Conservation (phyloP, 345 rosid genomes). For the Euphorbia lathyris region DNA sequence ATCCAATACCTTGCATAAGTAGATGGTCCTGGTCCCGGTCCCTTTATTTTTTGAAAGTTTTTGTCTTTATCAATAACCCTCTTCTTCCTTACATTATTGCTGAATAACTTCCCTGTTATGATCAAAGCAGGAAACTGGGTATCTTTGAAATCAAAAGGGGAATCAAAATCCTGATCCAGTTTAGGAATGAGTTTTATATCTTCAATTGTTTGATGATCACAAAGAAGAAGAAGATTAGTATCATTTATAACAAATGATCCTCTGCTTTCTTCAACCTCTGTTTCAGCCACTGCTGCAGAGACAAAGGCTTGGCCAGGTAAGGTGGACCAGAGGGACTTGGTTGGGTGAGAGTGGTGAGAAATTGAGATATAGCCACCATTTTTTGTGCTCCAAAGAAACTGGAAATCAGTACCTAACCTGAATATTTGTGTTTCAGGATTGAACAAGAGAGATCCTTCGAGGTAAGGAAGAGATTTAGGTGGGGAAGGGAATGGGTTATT, state of each 20-base stretch:
- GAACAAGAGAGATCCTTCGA: slow-evolving; percentile 41
- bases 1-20: slow-evolving; percentile 47
- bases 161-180: slow-evolving; percentile 14
- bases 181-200: slow-evolving; percentile 37
- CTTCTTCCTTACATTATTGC: slow-evolving; percentile 24
- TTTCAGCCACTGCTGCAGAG: slow-evolving; percentile 53
- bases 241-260: slow-evolving; percentile 58
- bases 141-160: slow-evolving; percentile 19
- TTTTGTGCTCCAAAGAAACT: slow-evolving; percentile 45
- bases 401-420: slow-evolving; percentile 50
- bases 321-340: slow-evolving; percentile 55
- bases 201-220: slow-evolving; percentile 50
- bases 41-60: slow-evolving; percentile 7
- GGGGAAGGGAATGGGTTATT: slow-evolving; percentile 63
- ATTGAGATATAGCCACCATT: slow-evolving; percentile 50
- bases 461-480: slow-evolving; percentile 42
- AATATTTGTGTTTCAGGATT: slow-evolving; percentile 28
- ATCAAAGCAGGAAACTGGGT: slow-evolving; percentile 36
- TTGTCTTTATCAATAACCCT: slow-evolving; percentile 11
- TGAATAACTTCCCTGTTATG: slow-evolving; percentile 48
- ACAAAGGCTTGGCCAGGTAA: slow-evolving; percentile 55
- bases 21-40: no score
- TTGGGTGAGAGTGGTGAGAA: slow-evolving; percentile 40
- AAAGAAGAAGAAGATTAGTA: slow-evolving; percentile 31
- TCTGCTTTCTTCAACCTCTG: slow-evolving; percentile 69